Evolutionary conservation across 169 alveolate species (phyloP).

Genomic region (Cystoisospora suis): DNA sequence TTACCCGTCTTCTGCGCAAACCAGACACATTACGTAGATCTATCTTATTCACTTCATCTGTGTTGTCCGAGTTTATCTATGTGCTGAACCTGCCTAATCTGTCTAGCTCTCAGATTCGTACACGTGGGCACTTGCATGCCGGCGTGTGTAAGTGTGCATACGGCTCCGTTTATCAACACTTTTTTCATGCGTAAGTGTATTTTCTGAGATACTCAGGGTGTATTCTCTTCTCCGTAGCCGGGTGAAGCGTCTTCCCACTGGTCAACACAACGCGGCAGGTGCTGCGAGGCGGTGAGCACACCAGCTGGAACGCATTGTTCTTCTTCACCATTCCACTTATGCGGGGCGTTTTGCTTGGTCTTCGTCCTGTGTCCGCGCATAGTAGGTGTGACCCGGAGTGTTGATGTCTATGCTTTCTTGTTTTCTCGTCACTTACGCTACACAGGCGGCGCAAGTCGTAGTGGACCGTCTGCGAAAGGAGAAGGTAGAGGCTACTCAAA

Average conservation of each 20-base stretch:
- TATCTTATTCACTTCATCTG: too few relatives aligned
- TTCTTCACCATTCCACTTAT: not conserved
- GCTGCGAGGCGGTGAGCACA: not conserved
- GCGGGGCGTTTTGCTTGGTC: not conserved
- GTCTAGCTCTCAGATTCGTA: too few relatives aligned
- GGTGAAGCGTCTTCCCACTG: not conserved
- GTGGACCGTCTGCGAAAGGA: constrained; percentile 2
- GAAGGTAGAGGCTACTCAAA: constrained; percentile 33
- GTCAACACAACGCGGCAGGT: not conserved
- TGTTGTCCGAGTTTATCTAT: too few relatives aligned
- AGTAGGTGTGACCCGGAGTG: not conserved
- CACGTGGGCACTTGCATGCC: too few relatives aligned
- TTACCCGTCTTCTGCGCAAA: too few relatives aligned
- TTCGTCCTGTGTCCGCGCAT: not conserved
- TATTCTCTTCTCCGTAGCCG: not conserved
- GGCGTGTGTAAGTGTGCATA: too few relatives aligned
- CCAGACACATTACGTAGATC: too few relatives aligned
- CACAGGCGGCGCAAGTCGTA: not conserved
- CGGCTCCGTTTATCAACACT: not conserved
- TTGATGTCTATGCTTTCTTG: not conserved
- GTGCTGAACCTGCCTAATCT: too few relatives aligned
- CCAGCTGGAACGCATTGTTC: not conserved
- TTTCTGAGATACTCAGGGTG: not conserved
- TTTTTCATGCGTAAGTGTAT: not conserved
- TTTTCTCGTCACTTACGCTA: not conserved